Evolutionary conservation across 208 protist genomes (phyloP).

Genomic region (Leishmania lainsoni): DNA sequence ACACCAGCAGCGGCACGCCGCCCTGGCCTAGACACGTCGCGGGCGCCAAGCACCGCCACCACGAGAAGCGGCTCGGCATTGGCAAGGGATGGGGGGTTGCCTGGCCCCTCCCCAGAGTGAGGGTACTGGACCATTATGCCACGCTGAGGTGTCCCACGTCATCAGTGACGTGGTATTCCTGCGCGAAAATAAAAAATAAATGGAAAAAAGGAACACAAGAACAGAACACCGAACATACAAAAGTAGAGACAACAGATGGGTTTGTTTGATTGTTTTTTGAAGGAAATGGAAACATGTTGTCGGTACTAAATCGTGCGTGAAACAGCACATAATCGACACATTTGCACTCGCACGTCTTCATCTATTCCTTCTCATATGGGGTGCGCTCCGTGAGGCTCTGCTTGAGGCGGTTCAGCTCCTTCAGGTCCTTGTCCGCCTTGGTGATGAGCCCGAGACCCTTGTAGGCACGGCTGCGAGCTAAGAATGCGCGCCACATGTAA

Average conservation of each 20-base stretch:
- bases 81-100: neutral
- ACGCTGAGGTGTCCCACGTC: neutral
- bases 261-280: constrained; percentile 1
- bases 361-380: constrained; percentile 36
- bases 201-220: constrained; percentile 8
- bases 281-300: constrained; percentile 13
- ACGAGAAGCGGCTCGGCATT: neutral
- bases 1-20: neutral
- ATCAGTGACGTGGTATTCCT: constrained; percentile 8
- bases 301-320: constrained; percentile 1
- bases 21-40: neutral
- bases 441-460: constrained; percentile 82
- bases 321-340: neutral
- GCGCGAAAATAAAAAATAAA: constrained; percentile 23
- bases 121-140: neutral
- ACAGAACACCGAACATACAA: constrained; percentile 10
- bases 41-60: neutral
- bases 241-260: constrained; percentile 19
- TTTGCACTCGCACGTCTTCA: neutral
- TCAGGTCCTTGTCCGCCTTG: constrained; percentile 80
- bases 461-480: constrained; percentile 78
- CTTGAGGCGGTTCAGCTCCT: constrained; percentile 69
- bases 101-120: neutral
- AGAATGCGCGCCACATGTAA: constrained; percentile 88
- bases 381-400: constrained; percentile 53